Evolutionary conservation across 176 grass and related monocot genomes (phyloP), one percentile per base, ranked within the genome.

Genomic region (Oryza longistaminata): DNA sequence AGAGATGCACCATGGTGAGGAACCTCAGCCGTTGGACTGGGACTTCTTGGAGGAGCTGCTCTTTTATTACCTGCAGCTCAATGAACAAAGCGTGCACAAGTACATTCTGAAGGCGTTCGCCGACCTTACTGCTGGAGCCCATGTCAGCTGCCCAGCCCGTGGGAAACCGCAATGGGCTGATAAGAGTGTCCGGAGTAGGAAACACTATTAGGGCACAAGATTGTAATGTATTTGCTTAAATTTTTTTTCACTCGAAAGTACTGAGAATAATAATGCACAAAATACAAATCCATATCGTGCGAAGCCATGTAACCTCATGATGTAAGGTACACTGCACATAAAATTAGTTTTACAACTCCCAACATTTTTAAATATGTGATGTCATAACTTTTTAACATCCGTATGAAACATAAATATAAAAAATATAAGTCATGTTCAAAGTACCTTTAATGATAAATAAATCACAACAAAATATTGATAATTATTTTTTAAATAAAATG

Each of bases 31-130:
- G 6, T 64, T 94, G 90, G 96, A 98, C 70, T 98, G 96, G 96
- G 90, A 98, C 73, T 98, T 95, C 78, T 77, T 98, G 71, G 90
- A 91, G 77, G 96, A 92, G 49, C 76, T 95, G 2, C 91, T 98
- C 60, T 85, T 95, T 8, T 91, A 86, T 69, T 98, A 95, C 77
- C 74, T 95, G 61, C 85, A 94, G 49, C 88, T 98, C n/a, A 98
- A 98, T 25, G 91, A 98, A 66, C 84, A 74, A 74, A 80, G 37
- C 12, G 87, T 94, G 73, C 93, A 92, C 81, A 95, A 82, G 91
- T 68, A 95, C 82, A 88, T 98, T 70, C 87, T 95, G 22, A 89
- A 45, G 77, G 88, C 89, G 9, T 95, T 94, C 7, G 76, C 83
- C 12, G 90, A 98, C 58, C 80, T 98, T 3, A 82, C 88, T 44